Base-by-base conservation (phyloP, 306 rosid species). In the Trifolium repens region DNA sequence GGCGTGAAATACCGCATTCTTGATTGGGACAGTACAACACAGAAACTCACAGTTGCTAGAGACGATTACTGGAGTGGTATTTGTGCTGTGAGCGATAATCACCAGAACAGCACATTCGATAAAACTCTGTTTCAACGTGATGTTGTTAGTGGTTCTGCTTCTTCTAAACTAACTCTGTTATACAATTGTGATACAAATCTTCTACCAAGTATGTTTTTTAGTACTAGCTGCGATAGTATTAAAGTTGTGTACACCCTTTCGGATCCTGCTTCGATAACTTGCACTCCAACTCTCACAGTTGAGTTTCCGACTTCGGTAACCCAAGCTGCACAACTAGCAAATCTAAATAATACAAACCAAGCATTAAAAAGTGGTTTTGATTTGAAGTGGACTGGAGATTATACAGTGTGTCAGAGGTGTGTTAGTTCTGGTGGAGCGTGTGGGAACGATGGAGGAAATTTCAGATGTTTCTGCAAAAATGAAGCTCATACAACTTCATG, bases 391-490 rank as follows among this genome's bases (percentile, higher is more conserved):
- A 15, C 0, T 0, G 12, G 43, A 11, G 3, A 16, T 14, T 2
- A 40, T 52, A 7, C 0, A 0, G 5, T 44, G 4, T 85, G 86
- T n/a, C 0, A 0, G 11, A 10, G 2, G 7, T 85, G 88, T 60
- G 1, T 5, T 46, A 3, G 0, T 2, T 53, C 84, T 53, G 69
- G 64, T 37, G 86, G 84, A 0, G 52, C 0, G 37, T 79, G 86
- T 14, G 82, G 82, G 2, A 30, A n/a, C 9, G 12, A 71, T 26
- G 55, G 22, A 11, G 6, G 12, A 6, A 5, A 5, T 9, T 85
- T 85, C 71, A 22, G 5, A 11, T 85, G 86, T 62, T 85, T 69
- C 61, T 85, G 86, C 75, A 8, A 2, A 5, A 72, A 85, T 53
- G 84, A 64, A 57, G 6, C 81, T 65, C 7, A 7, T 19, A 0